Evolutionary conservation across 768 basidiomycete species (phyloP), one percentile per base, ranked within the genome.

Genomic region (Pholiota microspora): DNA sequence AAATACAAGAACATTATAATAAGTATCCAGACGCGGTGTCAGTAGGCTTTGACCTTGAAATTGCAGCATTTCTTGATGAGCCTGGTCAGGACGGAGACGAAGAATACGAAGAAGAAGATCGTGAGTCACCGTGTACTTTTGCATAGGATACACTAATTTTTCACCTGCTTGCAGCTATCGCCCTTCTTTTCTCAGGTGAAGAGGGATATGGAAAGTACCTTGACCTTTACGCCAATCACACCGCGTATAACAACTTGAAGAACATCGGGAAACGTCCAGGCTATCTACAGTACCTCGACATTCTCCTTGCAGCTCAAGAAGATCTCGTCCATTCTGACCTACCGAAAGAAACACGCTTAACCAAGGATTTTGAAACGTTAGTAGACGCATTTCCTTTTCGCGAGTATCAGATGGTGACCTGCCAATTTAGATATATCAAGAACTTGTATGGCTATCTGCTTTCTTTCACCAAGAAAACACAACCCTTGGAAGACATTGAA

Each of bases 1-100:
- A 91, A 82, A 86, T 98, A 72, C 92, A 95, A 76, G 94, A 95
- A 69, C 93, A 96, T 82, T 87, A 98, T 80, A 82, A 81, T 74
- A 92, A 92, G 78, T 94, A 98, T 80, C 94, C 94, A 76, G 90
- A 95, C 75, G 77, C 89, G 73, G 80, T 82, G 65, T 78, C 86
- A 78, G 87, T 83, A 66, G 79, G 87, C 56, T 88, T 96, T 71
- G 86, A 92, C 71, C 77, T 85, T 59, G 94, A 96, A 73, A 80
- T 97, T 60, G 85, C 86, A 45, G 79, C 83, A 65, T 81, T 92
- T 62, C 76, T 93, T 59, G 90, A 94, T 61, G 89, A 93, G 54
- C 80, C 81, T 42, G 80, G 83, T 59, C 84, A 86, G 59, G 84
- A 89, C 49, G 77, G 76, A 49, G 86, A 92, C 2, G 86, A 87